These are phyloP conservation scores for Hyphopichia khmerensis DNA, from an alignment of 1,139 yeast genomes.

Conservation along the genomic window DNA sequence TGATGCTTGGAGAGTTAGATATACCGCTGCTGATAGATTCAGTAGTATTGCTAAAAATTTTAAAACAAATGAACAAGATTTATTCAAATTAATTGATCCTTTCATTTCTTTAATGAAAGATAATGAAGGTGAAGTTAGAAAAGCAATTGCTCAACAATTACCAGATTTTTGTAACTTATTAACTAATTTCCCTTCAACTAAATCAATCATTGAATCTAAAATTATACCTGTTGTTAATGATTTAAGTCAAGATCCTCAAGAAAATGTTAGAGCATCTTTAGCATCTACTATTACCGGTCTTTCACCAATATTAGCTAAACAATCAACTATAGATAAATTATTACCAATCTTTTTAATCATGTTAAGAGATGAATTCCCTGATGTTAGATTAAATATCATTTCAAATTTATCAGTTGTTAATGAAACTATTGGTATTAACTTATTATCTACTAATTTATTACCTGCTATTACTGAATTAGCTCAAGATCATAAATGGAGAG, in stretches of 20 bases:
- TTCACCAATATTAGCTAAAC: constrained; percentile 84
- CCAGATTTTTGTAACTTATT: constrained; percentile 72
- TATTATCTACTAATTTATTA: constrained; percentile 78
- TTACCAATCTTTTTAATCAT: constrained; percentile 87
- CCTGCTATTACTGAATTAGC: constrained; percentile 98
- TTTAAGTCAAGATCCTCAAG: constrained; percentile 87
- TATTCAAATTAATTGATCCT: constrained; percentile 60
- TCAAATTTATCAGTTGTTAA: constrained; percentile 89
- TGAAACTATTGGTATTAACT: constrained; percentile 89
- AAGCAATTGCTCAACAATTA: constrained; percentile 88
- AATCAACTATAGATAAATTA: constrained; percentile 76
- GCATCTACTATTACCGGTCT: constrained; percentile 86
- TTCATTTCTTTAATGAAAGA: constrained; percentile 82
- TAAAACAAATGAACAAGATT: constrained; percentile 50
- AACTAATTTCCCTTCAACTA: constrained; percentile 40
- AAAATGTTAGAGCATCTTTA: constrained; percentile 87
- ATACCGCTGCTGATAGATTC: constrained; percentile 94
- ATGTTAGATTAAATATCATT: constrained; percentile 90
- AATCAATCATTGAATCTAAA: constrained; percentile 60
- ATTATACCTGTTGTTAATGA: constrained; percentile 83
- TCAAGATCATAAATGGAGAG: constrained; percentile 97
- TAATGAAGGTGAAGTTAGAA: constrained; percentile 94
- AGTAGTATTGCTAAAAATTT: constrained; percentile 71
- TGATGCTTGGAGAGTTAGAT: constrained; percentile 97
- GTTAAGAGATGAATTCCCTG: constrained; percentile 97